Evolutionary conservation across 331 rosid genomes (phyloP).

Genomic region (Dryas integrifolia): DNA sequence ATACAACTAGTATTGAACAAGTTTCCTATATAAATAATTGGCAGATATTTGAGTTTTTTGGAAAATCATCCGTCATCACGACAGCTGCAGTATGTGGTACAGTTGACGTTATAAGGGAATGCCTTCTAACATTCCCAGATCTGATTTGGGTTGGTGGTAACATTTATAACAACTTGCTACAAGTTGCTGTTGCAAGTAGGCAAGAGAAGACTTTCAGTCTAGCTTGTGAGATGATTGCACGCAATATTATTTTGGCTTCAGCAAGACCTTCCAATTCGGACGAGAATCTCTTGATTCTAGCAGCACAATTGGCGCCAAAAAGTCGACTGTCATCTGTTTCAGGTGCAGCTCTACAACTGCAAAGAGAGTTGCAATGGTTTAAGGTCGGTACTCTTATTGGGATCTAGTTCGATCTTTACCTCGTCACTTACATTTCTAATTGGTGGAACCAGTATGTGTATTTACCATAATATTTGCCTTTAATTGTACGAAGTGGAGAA

Average conservation of each 20-base stretch:
- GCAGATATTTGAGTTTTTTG: no score
- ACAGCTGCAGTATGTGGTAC: no score
- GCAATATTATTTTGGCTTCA: slow-evolving; percentile 18
- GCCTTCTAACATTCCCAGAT: no score
- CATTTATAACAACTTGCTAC: no score
- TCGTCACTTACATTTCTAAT: background rate
- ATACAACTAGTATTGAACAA: no score
- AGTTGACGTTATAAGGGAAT: no score
- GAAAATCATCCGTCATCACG: no score
- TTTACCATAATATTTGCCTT: background rate
- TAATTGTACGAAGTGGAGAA: background rate
- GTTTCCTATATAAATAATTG: no score
- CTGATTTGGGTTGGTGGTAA: no score
- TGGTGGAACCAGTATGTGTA: background rate
- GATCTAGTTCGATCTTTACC: background rate
- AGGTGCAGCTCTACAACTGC: slow-evolving; percentile 51
- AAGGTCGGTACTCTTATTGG: background rate
- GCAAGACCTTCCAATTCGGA: slow-evolving; percentile 22
- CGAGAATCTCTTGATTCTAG: slow-evolving; percentile 39
- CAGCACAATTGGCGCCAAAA: slow-evolving; percentile 31
- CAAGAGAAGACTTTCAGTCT: slow-evolving; percentile 18
- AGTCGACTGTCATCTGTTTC: slow-evolving; percentile 30
- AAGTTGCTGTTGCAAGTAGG: no score
- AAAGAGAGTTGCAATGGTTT: slow-evolving; percentile 35
- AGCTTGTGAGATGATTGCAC: slow-evolving; percentile 31